Conservation (phyloP, 2,329 filamentous ascomycete genomes). For the Ceratocystis cacaofunesta region DNA sequence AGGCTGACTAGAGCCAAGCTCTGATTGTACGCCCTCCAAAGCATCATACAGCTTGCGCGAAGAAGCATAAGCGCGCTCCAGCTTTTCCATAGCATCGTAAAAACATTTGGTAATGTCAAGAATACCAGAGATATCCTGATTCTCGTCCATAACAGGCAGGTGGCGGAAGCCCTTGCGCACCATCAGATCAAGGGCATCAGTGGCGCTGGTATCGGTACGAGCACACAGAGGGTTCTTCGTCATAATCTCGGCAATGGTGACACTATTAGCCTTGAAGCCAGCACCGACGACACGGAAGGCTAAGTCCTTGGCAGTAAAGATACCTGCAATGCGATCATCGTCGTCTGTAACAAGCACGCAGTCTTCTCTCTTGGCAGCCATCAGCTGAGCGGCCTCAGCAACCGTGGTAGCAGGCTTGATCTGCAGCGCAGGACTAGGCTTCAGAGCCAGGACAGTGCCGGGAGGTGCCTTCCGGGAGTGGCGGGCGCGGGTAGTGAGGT, state of each 20-base stretch:
- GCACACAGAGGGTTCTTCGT: constrained; percentile 98
- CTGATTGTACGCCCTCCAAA: constrained; percentile 91
- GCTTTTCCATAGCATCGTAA: constrained; percentile 99
- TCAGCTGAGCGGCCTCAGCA: constrained; percentile 89
- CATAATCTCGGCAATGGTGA: constrained; percentile 98
- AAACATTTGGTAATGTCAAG: constrained; percentile 99
- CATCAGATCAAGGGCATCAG: constrained; percentile 94
- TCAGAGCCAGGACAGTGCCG: constrained; percentile 86
- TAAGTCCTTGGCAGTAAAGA: constrained; percentile 97
- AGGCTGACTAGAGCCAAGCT: constrained; percentile 86
- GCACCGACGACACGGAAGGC: constrained; percentile 91
- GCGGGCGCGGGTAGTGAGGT: constrained; percentile 59
- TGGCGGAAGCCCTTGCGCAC: constrained; percentile 96
- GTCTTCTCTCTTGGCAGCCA: constrained; percentile 97
- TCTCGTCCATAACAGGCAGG: constrained; percentile 98
- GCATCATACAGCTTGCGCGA: constrained; percentile 98
- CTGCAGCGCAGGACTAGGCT: constrained; percentile 88
- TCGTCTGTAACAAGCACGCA: constrained; percentile 96
- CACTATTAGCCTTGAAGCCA: constrained; percentile 72
- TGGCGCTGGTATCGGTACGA: constrained; percentile 92
- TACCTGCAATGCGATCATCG: constrained; percentile 92
- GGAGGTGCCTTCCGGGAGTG: constrained; percentile 87
- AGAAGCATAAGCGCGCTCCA: constrained; percentile 92
- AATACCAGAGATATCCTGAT: constrained; percentile 96
- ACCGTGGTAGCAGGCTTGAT: constrained; percentile 93